Base-by-base conservation (phyloP, 495 filamentous ascomycete species). In the Massariosphaeria phaeospora region DNA sequence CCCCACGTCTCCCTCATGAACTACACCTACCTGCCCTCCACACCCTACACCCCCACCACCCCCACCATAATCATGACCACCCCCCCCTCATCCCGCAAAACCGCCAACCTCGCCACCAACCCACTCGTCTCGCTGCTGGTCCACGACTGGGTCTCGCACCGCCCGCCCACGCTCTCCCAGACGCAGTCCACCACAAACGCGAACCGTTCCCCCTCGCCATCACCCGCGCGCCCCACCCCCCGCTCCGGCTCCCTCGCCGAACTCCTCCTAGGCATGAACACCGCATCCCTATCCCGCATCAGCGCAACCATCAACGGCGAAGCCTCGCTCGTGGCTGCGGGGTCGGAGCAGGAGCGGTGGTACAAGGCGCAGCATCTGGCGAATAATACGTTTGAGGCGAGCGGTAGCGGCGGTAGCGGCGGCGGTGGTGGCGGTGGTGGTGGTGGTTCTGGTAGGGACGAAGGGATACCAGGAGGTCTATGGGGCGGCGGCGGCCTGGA, bases 1-100 rank as follows among this genome's bases (percentile, higher is more conserved):
- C 93, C 93, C 13, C 93, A 98, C 72, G 86, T 97, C 67, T 91
- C 88, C 23, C 82, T 98, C 59, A 98, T 98, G 93, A 96, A 95
- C 73, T 98, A 96, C 75, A 96, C 93, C 65, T 98, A 95, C 74
- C 86, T 98, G 47, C 85, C 91, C 15, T 81, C 79, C 0, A 87
- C 88, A 5, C 88, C 89, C 15, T 91, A 82, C 72, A 78, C 81
- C 29, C 64, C 78, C 27, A 73, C 29, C 34, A 59, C 66, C 8
- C 57, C 53, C 27, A 66, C 63, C 23, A 62, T 63, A 23, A 67
- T 66, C 57, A 67, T 54, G 24, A 61, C 61, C 0, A 59, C 56
- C 21, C 51, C 52, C 44, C 65, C 55, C 15, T 52, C 89, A 87
- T 88, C 86, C 59, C 96, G 96, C 72, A 96, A 96, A 72, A 95